Base-by-base conservation (phyloP, 73 alveolate genomes). In the Tetrahymena thermophila region DNA sequence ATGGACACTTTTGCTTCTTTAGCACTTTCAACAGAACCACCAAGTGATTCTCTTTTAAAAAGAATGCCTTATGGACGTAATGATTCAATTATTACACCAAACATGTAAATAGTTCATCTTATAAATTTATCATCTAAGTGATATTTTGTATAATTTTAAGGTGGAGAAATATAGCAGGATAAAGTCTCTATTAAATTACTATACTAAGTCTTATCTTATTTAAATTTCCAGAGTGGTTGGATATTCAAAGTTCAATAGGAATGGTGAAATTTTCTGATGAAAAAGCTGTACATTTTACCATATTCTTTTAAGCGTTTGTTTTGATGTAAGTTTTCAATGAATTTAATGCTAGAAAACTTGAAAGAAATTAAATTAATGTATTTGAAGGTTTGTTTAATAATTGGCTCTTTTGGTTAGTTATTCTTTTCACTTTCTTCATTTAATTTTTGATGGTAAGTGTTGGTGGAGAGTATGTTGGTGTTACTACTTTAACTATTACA, bases 1-100 rank as follows among this genome's bases (percentile, higher is more conserved):
- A 98, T 98, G 99, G 99, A 98, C 96, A 96, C 99, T 85, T 96
- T 98, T 94, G 99, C 99, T 55, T 98, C 99, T 21, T 94, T 98
- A 35, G 99, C 99, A 11, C 97, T 98, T 43, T 99, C 99, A 34
- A 97, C 99, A 17, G 99, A 98, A 94, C 98, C 98, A 28, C 99
- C 99, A 38, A 95, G 95, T 83, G 96, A 95, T 21, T 84, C 71
- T 28, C 93, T 98, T 35, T 95, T 98, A 42, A 96, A 96, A 55
- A 96, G 98, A 93, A 94, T 94, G 94, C 99, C 99, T 83, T 94
- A 96, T 85, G 96, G 96, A 57, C 94, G 96, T 93, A 93, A 89
- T 25, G 98, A 98, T 56, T 94, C 96, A 42, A 95, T 98, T 10
- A 97, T 98, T 21, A 97, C 99, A 85, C 97, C 98, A 23, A 93